Conservation (phyloP, 495 filamentous ascomycete species). For the Oleoguttula mirabilis region DNA sequence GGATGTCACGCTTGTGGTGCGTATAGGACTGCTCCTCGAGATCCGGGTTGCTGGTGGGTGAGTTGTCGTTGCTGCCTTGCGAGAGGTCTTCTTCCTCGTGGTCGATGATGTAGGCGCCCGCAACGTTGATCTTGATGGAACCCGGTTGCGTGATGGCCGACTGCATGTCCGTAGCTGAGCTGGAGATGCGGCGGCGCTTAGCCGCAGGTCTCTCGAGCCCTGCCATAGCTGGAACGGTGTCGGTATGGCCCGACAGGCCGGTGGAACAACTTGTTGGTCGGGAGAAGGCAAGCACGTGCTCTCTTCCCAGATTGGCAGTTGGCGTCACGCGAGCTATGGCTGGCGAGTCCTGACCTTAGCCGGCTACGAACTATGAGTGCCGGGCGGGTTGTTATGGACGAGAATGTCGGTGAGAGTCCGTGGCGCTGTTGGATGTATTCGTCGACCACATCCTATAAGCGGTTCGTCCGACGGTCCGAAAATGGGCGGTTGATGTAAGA, state of each 20-base stretch:
- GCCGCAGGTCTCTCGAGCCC: constrained; percentile 5
- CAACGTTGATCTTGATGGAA: constrained; percentile 82
- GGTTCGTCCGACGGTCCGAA: too few species aligned
- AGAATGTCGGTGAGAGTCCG: too few species aligned
- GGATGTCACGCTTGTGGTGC: constrained; percentile 80
- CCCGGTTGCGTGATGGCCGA: constrained; percentile 73
- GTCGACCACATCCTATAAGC: too few species aligned
- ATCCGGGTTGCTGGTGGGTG: constrained; percentile 30
- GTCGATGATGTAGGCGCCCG: constrained; percentile 91
- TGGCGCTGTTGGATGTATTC: too few species aligned
- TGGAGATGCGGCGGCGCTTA: constrained; percentile 34
- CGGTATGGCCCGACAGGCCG: neutral
- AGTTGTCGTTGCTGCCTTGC: constrained; percentile 4
- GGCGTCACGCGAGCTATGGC: too few species aligned
- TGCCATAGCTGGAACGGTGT: constrained; percentile 12
- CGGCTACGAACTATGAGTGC: too few species aligned
- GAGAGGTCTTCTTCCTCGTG: constrained; percentile 40
- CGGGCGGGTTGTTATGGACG: too few species aligned
- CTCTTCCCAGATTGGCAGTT: constrained; percentile 7
- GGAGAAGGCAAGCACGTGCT: neutral
- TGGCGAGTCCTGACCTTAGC: too few species aligned
- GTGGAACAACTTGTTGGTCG: neutral
- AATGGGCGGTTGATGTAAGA: too few species aligned
- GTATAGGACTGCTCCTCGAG: constrained; percentile 47
- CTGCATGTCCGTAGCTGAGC: constrained; percentile 39